phyloP scores from a whole-genome alignment of 1,139 yeast species.

The Diutina pseudorugosa region DNA sequence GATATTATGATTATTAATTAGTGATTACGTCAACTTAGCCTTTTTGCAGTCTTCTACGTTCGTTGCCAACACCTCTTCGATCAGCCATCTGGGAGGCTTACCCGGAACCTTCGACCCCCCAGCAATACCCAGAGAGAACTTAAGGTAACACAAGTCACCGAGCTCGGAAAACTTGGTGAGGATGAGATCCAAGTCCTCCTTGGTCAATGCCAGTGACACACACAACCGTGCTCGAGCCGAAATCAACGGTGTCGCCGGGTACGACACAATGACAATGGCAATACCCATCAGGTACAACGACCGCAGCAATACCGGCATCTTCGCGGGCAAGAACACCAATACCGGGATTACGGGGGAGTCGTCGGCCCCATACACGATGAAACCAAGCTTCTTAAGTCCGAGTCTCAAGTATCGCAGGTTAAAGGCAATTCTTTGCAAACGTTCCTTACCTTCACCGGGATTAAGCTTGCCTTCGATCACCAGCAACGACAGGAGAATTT shows the following conservation, averaged over 20 bases:
- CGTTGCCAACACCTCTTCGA: slow-evolving; percentile 63
- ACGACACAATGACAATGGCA: slow-evolving; percentile 94
- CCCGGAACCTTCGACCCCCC: slow-evolving; percentile 50
- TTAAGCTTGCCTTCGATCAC: slow-evolving; percentile 71
- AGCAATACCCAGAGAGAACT: slow-evolving; percentile 67
- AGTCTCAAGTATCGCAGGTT: slow-evolving; percentile 86
- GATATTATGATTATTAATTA: neutral
- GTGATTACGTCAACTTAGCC: slow-evolving; percentile 11
- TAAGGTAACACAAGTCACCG: slow-evolving; percentile 68
- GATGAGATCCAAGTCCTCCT: slow-evolving; percentile 81
- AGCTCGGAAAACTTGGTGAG: slow-evolving; percentile 62
- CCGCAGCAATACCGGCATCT: slow-evolving; percentile 88
- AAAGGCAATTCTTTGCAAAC: slow-evolving; percentile 88
- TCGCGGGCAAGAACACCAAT: slow-evolving; percentile 77
- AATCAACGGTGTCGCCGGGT: slow-evolving; percentile 92
- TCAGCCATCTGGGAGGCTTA: slow-evolving; percentile 60
- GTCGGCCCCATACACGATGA: slow-evolving; percentile 87
- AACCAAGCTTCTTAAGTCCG: slow-evolving; percentile 85
- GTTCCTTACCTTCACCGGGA: slow-evolving; percentile 89
- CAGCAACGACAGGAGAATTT: slow-evolving; percentile 68
- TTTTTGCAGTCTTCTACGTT: slow-evolving; percentile 62
- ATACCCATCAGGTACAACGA: slow-evolving; percentile 66
- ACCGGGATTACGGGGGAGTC: slow-evolving; percentile 95
- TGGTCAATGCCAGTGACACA: slow-evolving; percentile 83
- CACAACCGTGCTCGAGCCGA: slow-evolving; percentile 89